Conservation (phyloP, 176 grass and related monocot species). For the Oryza officinalis region DNA sequence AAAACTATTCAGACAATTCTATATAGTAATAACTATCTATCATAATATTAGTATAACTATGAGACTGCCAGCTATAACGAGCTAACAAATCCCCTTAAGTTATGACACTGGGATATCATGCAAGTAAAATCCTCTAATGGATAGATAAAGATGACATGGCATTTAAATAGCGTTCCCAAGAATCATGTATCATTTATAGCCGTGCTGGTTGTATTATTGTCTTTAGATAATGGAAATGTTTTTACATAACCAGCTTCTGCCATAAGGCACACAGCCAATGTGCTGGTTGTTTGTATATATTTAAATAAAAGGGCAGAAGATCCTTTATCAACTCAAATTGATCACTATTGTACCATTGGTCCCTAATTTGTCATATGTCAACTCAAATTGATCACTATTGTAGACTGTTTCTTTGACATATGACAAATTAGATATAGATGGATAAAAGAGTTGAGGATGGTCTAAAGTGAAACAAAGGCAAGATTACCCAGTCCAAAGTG, state of each 20-base stretch:
- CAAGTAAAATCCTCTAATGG: neutral
- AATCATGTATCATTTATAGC: neutral
- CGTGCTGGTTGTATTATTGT: neutral
- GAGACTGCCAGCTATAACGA: neutral
- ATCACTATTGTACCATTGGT: neutral
- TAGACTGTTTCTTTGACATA: too few relatives aligned
- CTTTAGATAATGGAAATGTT: too few relatives aligned
- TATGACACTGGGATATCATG: neutral
- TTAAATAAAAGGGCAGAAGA: conserved; percentile 13
- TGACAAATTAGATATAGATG: too few relatives aligned
- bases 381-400: too few relatives aligned
- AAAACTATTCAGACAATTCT: neutral
- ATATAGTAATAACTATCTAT: neutral
- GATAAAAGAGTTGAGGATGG: too few relatives aligned
- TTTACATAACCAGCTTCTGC: too few relatives aligned
- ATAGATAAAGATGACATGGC: neutral
- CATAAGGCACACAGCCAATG: too few relatives aligned
- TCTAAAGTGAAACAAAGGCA: too few relatives aligned
- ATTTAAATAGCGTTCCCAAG: neutral
- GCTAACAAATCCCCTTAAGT: neutral
- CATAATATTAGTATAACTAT: neutral
- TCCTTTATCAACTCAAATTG: neutral
- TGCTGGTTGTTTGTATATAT: too few relatives aligned
- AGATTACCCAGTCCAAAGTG: too few relatives aligned
- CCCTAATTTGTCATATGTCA: too few relatives aligned